Evolutionary conservation across 83 land plant genomes (phyloP).

Genomic region (Diphasiastrum complanatum): DNA sequence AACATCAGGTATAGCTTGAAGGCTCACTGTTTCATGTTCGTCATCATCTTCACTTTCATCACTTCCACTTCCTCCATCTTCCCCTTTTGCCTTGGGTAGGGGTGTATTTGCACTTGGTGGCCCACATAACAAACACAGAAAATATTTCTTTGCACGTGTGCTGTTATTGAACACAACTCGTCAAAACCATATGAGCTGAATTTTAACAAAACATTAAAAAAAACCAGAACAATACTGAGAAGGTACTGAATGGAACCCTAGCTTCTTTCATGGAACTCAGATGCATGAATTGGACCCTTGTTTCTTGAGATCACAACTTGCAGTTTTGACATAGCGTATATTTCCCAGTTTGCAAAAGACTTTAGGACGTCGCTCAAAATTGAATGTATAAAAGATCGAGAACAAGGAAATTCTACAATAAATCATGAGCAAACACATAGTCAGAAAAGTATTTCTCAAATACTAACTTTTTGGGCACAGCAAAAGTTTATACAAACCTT

Average conservation of each 20-base stretch:
- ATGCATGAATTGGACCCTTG: no score
- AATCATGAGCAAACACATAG: no score
- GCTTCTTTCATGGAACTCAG: no score
- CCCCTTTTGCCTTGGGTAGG: conserved; percentile 75
- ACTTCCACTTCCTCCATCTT: conserved; percentile 44
- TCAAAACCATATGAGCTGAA: neutral
- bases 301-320: no score
- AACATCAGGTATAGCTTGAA: conserved; percentile 21
- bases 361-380: no score
- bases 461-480: no score
- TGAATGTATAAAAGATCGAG: no score
- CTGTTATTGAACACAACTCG: conserved; percentile 30
- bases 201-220: neutral
- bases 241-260: neutral
- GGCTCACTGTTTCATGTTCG: conserved; percentile 52
- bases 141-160: conserved; percentile 80
- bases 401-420: no score
- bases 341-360: no score
- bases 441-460: no score
- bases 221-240: neutral
- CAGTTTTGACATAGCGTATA: no score
- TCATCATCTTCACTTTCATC: conserved; percentile 55
- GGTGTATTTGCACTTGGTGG: conserved; percentile 58
- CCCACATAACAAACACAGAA: conserved; percentile 87
- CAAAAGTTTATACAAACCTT: no score